Base-by-base conservation (phyloP, 352 stramenopile genomes). In the Saprolegnia parasitica region DNA sequence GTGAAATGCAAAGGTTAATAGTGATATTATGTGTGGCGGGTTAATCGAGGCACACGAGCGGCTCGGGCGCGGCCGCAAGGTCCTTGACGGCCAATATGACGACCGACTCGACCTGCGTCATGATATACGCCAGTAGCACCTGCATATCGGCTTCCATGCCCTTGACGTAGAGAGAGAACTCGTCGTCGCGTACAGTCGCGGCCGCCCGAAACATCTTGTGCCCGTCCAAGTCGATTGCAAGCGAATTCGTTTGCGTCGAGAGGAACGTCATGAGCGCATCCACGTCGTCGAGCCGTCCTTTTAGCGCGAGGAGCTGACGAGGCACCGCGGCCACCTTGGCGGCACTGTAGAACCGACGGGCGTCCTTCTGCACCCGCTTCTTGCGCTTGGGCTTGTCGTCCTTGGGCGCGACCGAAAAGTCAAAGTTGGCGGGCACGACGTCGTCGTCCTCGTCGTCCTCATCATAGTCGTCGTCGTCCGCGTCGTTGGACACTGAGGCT, bases 81-180 rank as follows among this genome's bases (percentile, higher is more conserved):
- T 60, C 52, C 20, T 60, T 60, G 24, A 60, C 52, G 35, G 52
- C 13, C 24, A 60, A n/a, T 3, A 60, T 60, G 4, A 60, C 52
- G 24, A 40, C 52, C 11, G 24, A 16, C 24, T 60, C 52, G 11
- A 60, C 52, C 20, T 60, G 52, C 35, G 52, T 42, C 52, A 60
- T 60, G 35, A 60, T 8, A 9, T 60, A 60, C 11, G 24, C 52
- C 13, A 60, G 35, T 16, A 60, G 35, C 24, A 24, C 20, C 20
- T 60, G 52, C 52, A 60, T 60, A 9, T 60, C 52, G n/a, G 52
- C 13, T 24, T 60, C 52, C 11, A 9, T 60, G 11, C 52, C 52
- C 11, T 21, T 16, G 35, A 60, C n/a, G 52, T 60, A 60, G 4
- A 60, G 52, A 4, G 20, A n/a, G 16, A 26, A 24, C 35, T 60